phyloP scores from a whole-genome alignment of 108 stramenopile species.

The Cyclotella kingstonii region DNA sequence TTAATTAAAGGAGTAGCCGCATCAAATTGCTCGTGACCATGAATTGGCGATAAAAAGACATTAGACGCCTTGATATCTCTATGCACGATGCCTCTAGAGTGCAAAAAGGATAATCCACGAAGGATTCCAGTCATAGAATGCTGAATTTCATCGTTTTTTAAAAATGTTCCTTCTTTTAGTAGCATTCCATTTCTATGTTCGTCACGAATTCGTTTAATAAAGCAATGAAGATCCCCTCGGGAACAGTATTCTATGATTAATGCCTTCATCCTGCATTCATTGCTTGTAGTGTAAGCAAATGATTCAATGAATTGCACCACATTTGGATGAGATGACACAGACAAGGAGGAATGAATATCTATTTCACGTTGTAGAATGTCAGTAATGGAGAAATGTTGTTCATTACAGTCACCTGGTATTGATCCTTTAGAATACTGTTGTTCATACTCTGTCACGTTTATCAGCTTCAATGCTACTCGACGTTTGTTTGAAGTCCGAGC shows the following conservation, averaged over 20 bases:
- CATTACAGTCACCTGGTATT: not conserved
- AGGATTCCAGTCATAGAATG: conserved; percentile 8
- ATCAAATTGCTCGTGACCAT: not conserved
- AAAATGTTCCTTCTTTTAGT: conserved; percentile 7
- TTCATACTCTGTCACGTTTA: conserved; percentile 2
- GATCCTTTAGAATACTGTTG: not conserved
- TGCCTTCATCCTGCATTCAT: conserved; percentile 5
- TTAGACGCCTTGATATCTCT: conserved; percentile 31
- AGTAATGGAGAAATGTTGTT: not conserved
- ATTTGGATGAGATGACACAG: conserved; percentile 11
- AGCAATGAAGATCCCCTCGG: conserved; percentile 7
- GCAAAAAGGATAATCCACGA: conserved; percentile 20
- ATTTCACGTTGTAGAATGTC: conserved; percentile 12
- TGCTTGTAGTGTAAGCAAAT: conserved; percentile 4
- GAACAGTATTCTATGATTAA: conserved; percentile 17
- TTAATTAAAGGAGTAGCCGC: no score
- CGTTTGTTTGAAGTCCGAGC: not conserved
- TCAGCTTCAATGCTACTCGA: conserved; percentile 11
- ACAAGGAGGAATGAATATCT: conserved; percentile 14
- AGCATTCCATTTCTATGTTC: not conserved
- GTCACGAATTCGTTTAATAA: conserved; percentile 2
- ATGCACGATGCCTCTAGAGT: conserved; percentile 25
- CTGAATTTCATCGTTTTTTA: conserved; percentile 3
- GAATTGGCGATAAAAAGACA: conserved; percentile 15
- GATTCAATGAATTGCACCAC: conserved; percentile 23